Evolutionary conservation across 1,284 basidiomycete genomes (phyloP).

Genomic region (Ganoderma lingzhi): DNA sequence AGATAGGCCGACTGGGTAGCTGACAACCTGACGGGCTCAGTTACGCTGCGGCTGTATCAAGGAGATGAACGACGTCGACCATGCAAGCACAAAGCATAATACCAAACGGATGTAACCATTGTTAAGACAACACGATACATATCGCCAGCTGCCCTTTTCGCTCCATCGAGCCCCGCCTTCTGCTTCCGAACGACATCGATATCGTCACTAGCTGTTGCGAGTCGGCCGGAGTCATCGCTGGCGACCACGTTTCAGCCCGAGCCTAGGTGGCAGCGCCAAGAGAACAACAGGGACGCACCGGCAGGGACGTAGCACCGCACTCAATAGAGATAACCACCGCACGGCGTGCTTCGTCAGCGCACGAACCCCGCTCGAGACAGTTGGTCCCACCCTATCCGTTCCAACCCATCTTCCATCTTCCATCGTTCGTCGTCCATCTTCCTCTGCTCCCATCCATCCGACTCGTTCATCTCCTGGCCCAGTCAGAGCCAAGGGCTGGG

Average conservation of each 20-base stretch:
- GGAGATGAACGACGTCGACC: background rate
- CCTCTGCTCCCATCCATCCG: background rate
- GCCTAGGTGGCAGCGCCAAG: background rate
- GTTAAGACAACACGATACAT: background rate
- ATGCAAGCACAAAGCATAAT: background rate
- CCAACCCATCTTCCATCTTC: background rate
- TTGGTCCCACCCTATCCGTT: constrained; percentile 4
- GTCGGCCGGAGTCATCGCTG: background rate
- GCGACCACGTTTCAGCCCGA: background rate
- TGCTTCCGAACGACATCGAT: background rate
- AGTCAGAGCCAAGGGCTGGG: background rate
- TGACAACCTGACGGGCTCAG: background rate
- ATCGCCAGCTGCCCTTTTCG: background rate
- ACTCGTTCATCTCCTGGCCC: background rate
- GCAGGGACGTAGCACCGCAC: background rate
- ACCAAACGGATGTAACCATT: background rate
- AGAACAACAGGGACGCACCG: background rate
- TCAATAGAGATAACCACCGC: constrained; percentile 4
- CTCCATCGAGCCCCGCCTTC: background rate
- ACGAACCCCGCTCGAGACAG: constrained; percentile 6
- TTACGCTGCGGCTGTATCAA: background rate
- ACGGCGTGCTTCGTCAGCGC: background rate
- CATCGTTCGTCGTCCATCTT: background rate
- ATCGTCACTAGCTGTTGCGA: background rate
- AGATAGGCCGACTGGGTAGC: background rate